Evolutionary conservation across 2,329 filamentous ascomycete species (phyloP), one percentile per base, ranked within the genome.

Genomic region (Cladosporium austrohemisphaericum): DNA sequence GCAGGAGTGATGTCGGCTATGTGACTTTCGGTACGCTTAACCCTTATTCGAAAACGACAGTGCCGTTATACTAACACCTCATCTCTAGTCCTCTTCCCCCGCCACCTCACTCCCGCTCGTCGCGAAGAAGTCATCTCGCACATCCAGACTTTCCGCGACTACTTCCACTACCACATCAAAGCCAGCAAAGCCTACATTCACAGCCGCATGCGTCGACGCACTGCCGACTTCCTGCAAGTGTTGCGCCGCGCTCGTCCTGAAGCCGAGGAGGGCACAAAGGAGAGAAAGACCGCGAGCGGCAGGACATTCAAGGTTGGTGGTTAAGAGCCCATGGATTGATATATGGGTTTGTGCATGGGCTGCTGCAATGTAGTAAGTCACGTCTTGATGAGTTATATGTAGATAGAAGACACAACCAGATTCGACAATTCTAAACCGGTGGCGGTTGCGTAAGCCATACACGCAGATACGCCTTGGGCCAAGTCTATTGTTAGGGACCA

Each of bases 81-180:
- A 11, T 18, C 19, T 41, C 6, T 1, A 94, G 93, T 97, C 40
- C 80, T 98, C 35, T 98, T 98, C 76, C 92, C 93, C 38, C 85
- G 93, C 57, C 94, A 99, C 71, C 77, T 99, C 57, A 92, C 90
- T 11, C 83, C 84, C 11, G 32, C 41, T 9, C 83, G 90, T 66
- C 88, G 94, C 74, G 85, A 88, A 53, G 91, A 96, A 58, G 91
- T 94, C 67, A 98, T 99, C 60, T 96, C 91, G 43, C 94, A 98
- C 69, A 97, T 99, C 63, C 94, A 99, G 73, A 99, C 93, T 11
- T 98, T 98, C 87, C 88, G 93, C 59, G 93, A 98, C 68, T 98
- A 98, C 72, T 98, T 99, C 78, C 93, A 99, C 71, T 99, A 99
- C 71, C 93, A 98, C 72, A 98, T 98, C 74, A 98, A 98, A 75